Evolutionary conservation across 805 yeast genomes (phyloP), one percentile per base, ranked within the genome.

Genomic region (Saturnispora gosingensis): DNA sequence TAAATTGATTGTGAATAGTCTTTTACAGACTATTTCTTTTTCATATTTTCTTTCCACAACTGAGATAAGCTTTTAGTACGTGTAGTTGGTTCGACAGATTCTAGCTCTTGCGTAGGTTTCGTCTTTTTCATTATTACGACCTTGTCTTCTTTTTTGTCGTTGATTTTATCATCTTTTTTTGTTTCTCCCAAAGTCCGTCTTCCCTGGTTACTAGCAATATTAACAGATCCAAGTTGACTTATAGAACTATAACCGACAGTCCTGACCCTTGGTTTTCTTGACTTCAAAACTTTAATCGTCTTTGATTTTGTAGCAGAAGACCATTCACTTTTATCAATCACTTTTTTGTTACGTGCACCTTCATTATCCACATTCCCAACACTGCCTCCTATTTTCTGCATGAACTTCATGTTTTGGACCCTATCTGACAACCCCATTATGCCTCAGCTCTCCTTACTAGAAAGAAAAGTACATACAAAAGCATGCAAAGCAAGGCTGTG

Each of bases 401-500:
- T 78, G 70, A 81, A 82, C 73, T 87, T 88, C 96, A 88, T 88
- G 76, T 83, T 84, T 81, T 83, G 72, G 59, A 88, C 86, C 60
- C 88, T 76, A 39, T 49, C 38, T 5, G 43, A 30, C 5, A 43
- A 20, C 5, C 38, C 52, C 52, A 49, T 49, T 44, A 13, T 30
- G 15, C 7, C 13, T 35, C 4, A 22, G 34, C 15, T 18, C 13
- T 38, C 11, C n/a, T 18, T 10, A 9, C 8, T 16, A 18, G 11
- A 38, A 38, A 38, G 42, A 38, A 38, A 5, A 16, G 20, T 15
- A 5, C 16, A 20, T 38, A 3, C 3, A 9, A 10, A 20, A 38
- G 24, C 7, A 38, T 38, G 4, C 20, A 32, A 34, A 45, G 24
- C 45, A 32, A 43, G 52, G 52, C 52, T 44, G 52, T 49, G 52